phyloP scores from a whole-genome alignment of 2,329 filamentous ascomycete species.

The Cladosporium oxysporum region DNA sequence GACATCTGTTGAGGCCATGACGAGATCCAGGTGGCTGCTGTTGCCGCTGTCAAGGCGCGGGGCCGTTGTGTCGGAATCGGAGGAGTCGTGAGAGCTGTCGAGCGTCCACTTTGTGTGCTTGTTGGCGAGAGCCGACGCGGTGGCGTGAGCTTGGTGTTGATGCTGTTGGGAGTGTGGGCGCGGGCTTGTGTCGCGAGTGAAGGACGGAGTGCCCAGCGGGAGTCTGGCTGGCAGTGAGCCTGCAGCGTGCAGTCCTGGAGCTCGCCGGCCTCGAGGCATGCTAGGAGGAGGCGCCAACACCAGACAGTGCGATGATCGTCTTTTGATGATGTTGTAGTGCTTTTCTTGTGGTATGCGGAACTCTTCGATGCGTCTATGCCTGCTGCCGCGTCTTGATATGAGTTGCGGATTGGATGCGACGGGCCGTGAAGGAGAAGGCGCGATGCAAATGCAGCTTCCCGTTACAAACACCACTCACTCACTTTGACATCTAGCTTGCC shows the following conservation, averaged over 20 bases:
- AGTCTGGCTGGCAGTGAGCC: constrained; percentile 5
- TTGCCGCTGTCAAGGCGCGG: not conserved
- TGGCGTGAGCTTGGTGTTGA: not conserved
- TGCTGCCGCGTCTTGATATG: not conserved
- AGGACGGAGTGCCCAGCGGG: constrained; percentile 14
- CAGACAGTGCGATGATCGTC: not conserved
- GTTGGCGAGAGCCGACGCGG: not conserved
- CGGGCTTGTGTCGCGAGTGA: not conserved
- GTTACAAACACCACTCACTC: not conserved
- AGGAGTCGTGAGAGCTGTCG: not conserved
- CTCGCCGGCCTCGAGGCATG: constrained; percentile 6
- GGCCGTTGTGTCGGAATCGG: not conserved
- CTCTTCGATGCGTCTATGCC: not conserved
- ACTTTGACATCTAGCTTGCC: not conserved
- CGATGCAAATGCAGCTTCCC: constrained; percentile 7
- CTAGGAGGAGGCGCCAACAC: not conserved
- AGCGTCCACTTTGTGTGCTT: not conserved
- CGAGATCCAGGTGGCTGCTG: not conserved
- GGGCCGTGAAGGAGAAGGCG: not conserved
- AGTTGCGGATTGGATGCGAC: not conserved
- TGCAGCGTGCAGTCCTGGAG: constrained; percentile 3
- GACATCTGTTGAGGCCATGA: not conserved
- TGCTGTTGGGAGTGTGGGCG: not conserved
- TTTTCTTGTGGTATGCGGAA: not conserved
- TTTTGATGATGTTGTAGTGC: not conserved